Conservation (phyloP, 2,329 filamentous ascomycete genomes). For the Fusarium bulbicola region DNA sequence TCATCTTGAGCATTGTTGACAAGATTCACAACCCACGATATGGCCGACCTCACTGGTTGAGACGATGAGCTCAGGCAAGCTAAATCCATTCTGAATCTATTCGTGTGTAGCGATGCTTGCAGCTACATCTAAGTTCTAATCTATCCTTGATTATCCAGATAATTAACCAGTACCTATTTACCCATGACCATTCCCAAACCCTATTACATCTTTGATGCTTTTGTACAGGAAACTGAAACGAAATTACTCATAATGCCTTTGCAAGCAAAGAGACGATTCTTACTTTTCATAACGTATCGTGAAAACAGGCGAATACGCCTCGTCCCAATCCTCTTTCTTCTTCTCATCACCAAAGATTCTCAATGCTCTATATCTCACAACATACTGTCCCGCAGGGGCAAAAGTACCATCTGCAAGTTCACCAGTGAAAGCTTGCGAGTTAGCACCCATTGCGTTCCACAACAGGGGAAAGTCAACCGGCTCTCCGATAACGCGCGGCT, state of each 20-base stretch:
- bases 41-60: not conserved
- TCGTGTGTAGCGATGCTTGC: not conserved
- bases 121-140: not conserved
- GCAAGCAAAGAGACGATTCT: not conserved
- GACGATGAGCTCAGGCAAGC: not conserved
- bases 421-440: conserved; percentile 55
- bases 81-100: not conserved
- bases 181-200: not conserved
- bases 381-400: conserved; percentile 60
- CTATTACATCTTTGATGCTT: not conserved
- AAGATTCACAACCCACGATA: not conserved
- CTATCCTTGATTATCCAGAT: not conserved
- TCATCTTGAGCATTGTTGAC: not conserved
- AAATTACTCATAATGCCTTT: not conserved
- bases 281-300: conserved; percentile 53
- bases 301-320: conserved; percentile 53
- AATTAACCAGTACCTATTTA: not conserved
- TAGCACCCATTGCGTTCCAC: conserved; percentile 41
- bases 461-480: conserved; percentile 53
- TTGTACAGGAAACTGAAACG: conserved; percentile 9
- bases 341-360: conserved; percentile 60
- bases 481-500: conserved; percentile 53
- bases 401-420: conserved; percentile 57
- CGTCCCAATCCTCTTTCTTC: conserved; percentile 58
- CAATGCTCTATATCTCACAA: conserved; percentile 58